These are phyloP conservation scores for Glomus cerebriforme DNA, from an alignment of 192 early-diverging fungal species.

Conservation along the genomic window DNA sequence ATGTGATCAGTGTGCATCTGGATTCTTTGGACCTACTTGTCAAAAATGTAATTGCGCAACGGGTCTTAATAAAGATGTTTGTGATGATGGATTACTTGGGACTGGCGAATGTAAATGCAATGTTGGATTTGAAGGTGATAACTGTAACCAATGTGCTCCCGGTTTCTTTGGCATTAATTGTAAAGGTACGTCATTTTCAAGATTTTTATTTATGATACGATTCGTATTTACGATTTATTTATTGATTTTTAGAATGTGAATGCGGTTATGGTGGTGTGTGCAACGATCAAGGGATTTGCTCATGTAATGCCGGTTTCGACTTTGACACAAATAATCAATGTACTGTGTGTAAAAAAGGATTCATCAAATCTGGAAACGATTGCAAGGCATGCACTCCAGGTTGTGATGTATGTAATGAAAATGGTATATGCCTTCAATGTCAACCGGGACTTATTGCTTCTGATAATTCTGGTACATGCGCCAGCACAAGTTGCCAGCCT, in stretches of 20 bases:
- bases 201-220: background rate
- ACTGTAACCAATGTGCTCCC: constrained; percentile 8
- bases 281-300: background rate
- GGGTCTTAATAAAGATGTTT: background rate
- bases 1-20: constrained; percentile 21
- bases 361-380: background rate
- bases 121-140: background rate
- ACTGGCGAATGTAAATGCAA: constrained; percentile 26
- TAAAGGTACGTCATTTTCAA: constrained; percentile 1
- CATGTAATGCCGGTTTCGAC: constrained; percentile 21
- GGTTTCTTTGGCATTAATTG: constrained; percentile 19
- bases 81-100: constrained; percentile 22
- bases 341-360: background rate
- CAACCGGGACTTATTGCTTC: background rate
- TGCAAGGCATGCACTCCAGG: background rate
- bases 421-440: background rate
- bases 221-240: background rate
- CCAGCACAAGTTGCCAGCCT: background rate
- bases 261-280: constrained; percentile 11
- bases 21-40: constrained; percentile 25
- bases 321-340: background rate
- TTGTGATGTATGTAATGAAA: background rate
- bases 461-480: background rate
- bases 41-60: background rate
- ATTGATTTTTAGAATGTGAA: background rate